Evolutionary conservation across 352 stramenopile species (phyloP), one percentile per base, ranked within the genome.

Genomic region (Phytopythium chamaehyphon): DNA sequence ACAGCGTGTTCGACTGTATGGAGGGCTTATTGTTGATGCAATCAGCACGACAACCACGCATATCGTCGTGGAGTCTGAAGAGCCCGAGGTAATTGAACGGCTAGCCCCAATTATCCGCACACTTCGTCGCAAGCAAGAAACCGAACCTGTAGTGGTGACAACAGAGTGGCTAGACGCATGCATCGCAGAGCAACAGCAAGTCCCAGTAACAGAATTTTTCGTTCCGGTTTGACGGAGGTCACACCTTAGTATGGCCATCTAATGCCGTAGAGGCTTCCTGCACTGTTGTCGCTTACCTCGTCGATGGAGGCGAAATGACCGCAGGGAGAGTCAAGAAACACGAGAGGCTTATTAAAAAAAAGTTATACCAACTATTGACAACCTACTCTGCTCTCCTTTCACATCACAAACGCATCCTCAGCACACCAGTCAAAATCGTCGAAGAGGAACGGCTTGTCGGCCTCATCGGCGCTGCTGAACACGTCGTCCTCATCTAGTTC

Each of bases 401-500:
- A 52, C 46, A 62, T 48, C 38, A 85, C 76, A 33, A 83, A 62
- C 40, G 63, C 77, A 42, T 66, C 62, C 26, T 83, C 57, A 4
- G 76, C 59, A 38, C 80, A 88, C 77, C 80, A 90, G 61, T 90
- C 75, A 66, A 90, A 90, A 54, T 86, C 77, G 16, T 74, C 74
- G 48, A 90, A 90, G 50, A 71, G 68, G 51, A 69, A 73, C 40
- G 44, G 39, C 35, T 62, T 57, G 15, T 58, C 59, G 6, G 39
- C 22, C 3, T 72, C 53, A 39, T 69, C 61, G 2, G 31, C 28
- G 22, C 33, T 22, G 22, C 31, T 40, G 31, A 54, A 33, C 6
- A 54, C 36, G 16, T 71, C 53, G 22, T 66, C 62, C n/a, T 55
- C 55, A 22, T 55, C 28, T 37, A 48, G 50, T 35, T 77, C 66